Evolutionary conservation across 495 filamentous ascomycete species (phyloP).

Genomic region (Neurospora sp.): DNA sequence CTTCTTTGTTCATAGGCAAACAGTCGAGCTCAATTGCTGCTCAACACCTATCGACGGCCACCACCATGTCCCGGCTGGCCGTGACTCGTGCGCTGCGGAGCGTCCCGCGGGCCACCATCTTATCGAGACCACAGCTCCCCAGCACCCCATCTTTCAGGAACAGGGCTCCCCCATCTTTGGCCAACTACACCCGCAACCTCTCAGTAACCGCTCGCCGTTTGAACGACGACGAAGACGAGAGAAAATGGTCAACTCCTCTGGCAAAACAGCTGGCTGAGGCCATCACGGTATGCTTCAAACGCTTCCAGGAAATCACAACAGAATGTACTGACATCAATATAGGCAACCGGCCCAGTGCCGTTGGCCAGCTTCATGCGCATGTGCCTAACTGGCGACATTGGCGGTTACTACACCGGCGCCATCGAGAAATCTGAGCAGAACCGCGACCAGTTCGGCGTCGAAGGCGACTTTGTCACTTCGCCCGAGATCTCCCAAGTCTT

Average conservation of each 20-base stretch:
- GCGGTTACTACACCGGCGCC: constrained; percentile 84
- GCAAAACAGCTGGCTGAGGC: constrained; percentile 75
- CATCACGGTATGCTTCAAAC: constrained; percentile 50
- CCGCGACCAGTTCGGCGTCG: constrained; percentile 75
- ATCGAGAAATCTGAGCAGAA: constrained; percentile 32
- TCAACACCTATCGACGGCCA: neutral
- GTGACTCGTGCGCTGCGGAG: constrained; percentile 11
- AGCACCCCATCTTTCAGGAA: neutral
- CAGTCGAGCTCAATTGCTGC: neutral
- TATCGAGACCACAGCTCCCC: neutral
- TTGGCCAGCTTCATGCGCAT: constrained; percentile 96
- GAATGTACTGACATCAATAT: neutral
- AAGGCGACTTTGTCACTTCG: constrained; percentile 92
- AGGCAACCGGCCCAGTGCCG: constrained; percentile 80
- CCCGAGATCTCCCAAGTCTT: constrained; percentile 97
- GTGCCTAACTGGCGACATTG: constrained; percentile 84
- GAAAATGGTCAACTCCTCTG: constrained; percentile 79
- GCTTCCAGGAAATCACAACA: neutral
- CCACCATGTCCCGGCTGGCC: constrained; percentile 15
- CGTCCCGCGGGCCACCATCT: constrained; percentile 10
- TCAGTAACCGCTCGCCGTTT: constrained; percentile 8
- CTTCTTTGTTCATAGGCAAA: neutral
- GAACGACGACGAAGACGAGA: constrained; percentile 23
- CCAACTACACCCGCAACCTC: constrained; percentile 3
- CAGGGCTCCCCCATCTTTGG: neutral